Base-by-base conservation (phyloP, 805 yeast genomes). In the Ogataea zsoltii region DNA sequence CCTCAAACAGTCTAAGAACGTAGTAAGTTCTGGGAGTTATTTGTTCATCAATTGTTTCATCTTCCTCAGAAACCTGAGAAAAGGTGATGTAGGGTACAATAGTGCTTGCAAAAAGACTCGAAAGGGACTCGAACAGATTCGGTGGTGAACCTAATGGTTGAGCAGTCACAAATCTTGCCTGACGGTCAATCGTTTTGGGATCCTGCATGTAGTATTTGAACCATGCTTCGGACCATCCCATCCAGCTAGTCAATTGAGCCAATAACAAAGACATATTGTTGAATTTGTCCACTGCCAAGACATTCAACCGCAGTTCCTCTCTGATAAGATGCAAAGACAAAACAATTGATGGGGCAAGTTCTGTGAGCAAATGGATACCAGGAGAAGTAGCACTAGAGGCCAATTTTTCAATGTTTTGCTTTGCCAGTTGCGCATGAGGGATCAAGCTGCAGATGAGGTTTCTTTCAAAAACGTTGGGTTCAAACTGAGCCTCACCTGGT, bases 161-260 rank as follows among this genome's bases (percentile, higher is more conserved):
- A 68, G 55, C 48, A 53, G 60, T 61, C 9, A 75, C 58, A 29
- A 80, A 69, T 32, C 69, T 67, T 2, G 71, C 63, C 1, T 61
- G 55, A 14, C 55, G 53, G 51, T 78, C 83, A 6, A 80, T 54
- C 2, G 34, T 26, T 0, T 39, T 42, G 1, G 40, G 42, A 6
- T 70, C 68, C 2, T 66, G 53, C 53, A 63, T 66, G 59, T 90
- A 88, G 53, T 80, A 82, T 1, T 63, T 55, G 17, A 66, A 60
- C 96, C 96, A 87, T 0, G 55, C 46, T 1, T 72, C 79, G 10
- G 83, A 77, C 96, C 96, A 87, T 5, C 86, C 82, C 79, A 84
- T 77, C 82, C 88, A 79, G 11, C 70, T 54, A 0, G 84, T 74
- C 12, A 87, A 59, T 52, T 83, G 85, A 0, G 82, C 69, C n/a